Conservation (phyloP, 108 stramenopile species). For the Cyclotella cryptica region DNA sequence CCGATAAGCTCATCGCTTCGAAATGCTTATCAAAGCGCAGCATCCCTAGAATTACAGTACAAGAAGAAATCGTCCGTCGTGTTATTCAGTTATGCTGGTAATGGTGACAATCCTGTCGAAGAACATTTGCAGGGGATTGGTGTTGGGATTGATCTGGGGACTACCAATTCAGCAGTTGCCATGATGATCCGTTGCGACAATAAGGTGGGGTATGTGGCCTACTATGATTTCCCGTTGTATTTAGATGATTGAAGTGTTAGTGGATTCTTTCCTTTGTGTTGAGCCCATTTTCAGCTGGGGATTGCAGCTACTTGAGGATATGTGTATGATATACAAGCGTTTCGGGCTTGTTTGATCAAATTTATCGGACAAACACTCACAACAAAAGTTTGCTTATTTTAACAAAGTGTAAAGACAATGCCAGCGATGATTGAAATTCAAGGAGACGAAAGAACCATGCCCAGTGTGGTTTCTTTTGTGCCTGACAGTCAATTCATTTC, state of each 20-base stretch:
- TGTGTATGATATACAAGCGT: too few species aligned
- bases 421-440: constrained; percentile 48
- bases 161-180: constrained; percentile 91
- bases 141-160: constrained; percentile 93
- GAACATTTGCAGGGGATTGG: constrained; percentile 68
- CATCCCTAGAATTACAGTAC: too few species aligned
- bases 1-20: too few species aligned
- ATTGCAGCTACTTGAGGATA: neutral
- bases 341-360: too few species aligned
- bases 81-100: neutral
- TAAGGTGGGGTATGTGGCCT: constrained; percentile 6
- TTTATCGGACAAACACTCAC: too few species aligned
- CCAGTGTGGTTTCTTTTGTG: constrained; percentile 33
- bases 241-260: neutral
- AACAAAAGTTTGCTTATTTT: neutral
- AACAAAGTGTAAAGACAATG: constrained; percentile 49
- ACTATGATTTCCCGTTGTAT: neutral
- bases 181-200: constrained; percentile 64
- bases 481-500: neutral
- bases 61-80: too few species aligned
- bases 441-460: constrained; percentile 25
- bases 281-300: neutral
- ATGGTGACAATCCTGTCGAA: constrained; percentile 4
- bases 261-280: neutral
- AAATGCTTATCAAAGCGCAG: too few species aligned